Evolutionary conservation across 768 basidiomycete genomes (phyloP), one percentile per base, ranked within the genome.

Genomic region (Auricularia sp.): DNA sequence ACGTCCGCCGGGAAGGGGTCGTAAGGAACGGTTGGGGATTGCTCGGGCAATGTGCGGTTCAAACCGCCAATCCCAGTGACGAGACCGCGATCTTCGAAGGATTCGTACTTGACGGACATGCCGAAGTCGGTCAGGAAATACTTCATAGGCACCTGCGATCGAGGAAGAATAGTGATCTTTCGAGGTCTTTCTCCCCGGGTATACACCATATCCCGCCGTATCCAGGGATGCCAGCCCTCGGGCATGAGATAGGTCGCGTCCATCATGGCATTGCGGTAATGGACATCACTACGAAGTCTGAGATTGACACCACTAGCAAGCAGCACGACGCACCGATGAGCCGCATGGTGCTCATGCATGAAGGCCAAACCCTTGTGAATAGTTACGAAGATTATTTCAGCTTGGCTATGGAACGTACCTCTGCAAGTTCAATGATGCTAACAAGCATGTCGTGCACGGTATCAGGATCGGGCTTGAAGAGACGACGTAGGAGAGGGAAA

Each of bases 281-380:
- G 47, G 18, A 51, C 21, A 18, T 51, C 47, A 5, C 47, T 51
- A 21, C 47, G 18, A 51, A 12, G 47, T 8, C 16, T 18, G 47
- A 21, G 18, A 8, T 8, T 21, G 16, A 51, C 10, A 51, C 10
- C 10, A 51, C 47, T 16, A 18, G 10, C 18, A 51, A 5, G 21
- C 21, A 51, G 4, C 16, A 5, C 18, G 54, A 14, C 61, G 33
- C 12, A 66, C 65, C 62, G 21, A 36, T 66, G 65, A 44, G 65
- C 65, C 1, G 63, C 34, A 16, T 61, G 3, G 3, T 60, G 62
- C 43, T 66, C 65, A n/a, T 66, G 65, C 29, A 66, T 60, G 56
- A 63, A 66, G 3, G 51, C 54, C 18, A 66, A 12, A 16, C 65
- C 65, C 65, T 23, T 66, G 11, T 21, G 6, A 51, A 33, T 11